Base-by-base conservation (phyloP, 176 grass and related monocot species). In the Aegilops sharonensis region DNA sequence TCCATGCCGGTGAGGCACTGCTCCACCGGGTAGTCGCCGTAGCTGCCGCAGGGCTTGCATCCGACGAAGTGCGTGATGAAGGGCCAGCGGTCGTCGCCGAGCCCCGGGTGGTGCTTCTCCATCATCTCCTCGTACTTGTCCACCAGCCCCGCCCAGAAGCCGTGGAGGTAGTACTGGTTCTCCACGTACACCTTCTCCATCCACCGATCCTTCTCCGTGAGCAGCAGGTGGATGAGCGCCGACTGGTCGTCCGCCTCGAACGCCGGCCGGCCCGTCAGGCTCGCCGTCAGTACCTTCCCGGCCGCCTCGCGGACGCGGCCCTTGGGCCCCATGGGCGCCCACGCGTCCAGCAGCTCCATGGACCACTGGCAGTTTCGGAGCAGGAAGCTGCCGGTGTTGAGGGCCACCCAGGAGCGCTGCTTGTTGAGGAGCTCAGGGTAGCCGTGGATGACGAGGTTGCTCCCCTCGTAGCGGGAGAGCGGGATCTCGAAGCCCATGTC, bases 331-430 rank as follows among this genome's bases (percentile, higher is more conserved):
- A 97, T 97, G 12, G 83, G 90, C n/a, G 91, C 89, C 94, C 94
- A 97, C 0, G 83, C 85, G 31, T 97, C 94, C 37, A 97, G 89
- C 45, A 97, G 89, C 8, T 97, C 88, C 11, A 97, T 88, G 4
- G 92, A 97, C 94, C 94, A 97, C 85, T 97, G 94, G 80, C 94
- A 97, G 77, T 97, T 94, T 10, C 92, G 90, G 32, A 97, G 80
- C 12, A 97, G 82, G 83, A 97, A 94, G 85, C 89, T 93, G 64
- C 87, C 91, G 18, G 94, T 92, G 85, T 81, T 89, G 59, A 93
- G 78, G 20, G 91, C 79, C 70, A 52, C 77, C 94, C 91, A 94
- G 2, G 89, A 87, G 9, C 91, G 91, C 69, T 68, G 85, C 1
- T 72, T 11, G 52, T 92, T 90, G 80, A 97, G 67, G 37, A 85